Evolutionary conservation across 805 yeast genomes (phyloP).

Genomic region (Candida ulmi): DNA sequence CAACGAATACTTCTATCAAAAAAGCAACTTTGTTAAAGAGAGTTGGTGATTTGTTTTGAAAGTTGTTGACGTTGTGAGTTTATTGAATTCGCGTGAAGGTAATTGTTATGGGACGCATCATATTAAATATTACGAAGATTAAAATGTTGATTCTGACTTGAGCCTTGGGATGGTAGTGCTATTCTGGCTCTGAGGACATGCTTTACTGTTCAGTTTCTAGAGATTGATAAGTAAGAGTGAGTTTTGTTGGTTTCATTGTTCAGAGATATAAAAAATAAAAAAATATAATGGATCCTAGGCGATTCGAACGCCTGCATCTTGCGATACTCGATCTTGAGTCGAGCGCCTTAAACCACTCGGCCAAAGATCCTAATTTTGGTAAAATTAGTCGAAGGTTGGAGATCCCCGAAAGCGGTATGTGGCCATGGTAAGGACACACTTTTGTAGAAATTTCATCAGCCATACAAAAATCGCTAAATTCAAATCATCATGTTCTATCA

Average conservation of each 20-base stretch:
- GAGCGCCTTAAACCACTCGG: constrained; percentile 8
- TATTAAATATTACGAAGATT: no score
- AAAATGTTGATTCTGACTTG: no score
- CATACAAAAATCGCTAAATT: background rate
- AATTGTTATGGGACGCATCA: background rate
- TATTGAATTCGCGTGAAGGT: background rate
- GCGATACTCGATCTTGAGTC: constrained; percentile 7
- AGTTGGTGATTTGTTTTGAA: no score
- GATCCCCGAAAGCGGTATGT: no score
- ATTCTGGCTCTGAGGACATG: no score
- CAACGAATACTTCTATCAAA: no score
- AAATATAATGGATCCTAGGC: constrained; percentile 6
- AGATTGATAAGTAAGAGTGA: no score
- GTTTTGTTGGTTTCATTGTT: no score
- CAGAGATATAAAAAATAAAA: background rate
- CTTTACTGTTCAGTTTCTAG: no score
- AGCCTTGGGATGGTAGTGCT: no score
- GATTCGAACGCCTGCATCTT: constrained; percentile 7
- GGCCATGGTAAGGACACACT: no score
- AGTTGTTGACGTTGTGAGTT: background rate
- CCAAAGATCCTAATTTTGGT: constrained; percentile 3
- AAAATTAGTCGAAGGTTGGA: background rate
- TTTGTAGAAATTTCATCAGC: background rate
- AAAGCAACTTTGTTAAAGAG: no score
- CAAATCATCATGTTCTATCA: background rate